Percentiles rank a stretch among this genome's conserved stretches.
Evolutionary conservation across 345 rosid genomes (phyloP).

Genomic region (Dovyalis caffra): DNA sequence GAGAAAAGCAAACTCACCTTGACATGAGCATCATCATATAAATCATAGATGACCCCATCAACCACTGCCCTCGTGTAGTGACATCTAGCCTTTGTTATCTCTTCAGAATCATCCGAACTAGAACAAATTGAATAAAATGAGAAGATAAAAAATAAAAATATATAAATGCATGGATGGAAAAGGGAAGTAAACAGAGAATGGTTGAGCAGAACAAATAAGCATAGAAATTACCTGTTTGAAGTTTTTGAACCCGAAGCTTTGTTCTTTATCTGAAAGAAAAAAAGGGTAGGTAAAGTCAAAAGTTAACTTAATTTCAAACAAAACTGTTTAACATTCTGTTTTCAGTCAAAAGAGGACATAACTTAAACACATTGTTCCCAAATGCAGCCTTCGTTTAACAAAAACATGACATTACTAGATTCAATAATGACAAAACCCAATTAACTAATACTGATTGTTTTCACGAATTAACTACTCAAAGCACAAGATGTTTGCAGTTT

Average conservation of each 20-base stretch:
- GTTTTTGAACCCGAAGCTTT: neutral
- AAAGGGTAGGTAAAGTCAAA: neutral
- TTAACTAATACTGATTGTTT: neutral
- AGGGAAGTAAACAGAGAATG: neutral
- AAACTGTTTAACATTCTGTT: neutral
- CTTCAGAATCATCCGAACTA: slow-evolving; percentile 33
- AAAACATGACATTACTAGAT: neutral
- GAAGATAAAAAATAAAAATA: neutral
- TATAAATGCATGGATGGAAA: neutral
- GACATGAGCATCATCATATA: slow-evolving; percentile 65
- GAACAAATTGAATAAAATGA: neutral
- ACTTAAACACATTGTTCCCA: neutral
- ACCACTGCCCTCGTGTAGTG: slow-evolving; percentile 49
- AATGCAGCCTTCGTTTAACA: neutral
- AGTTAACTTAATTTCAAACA: neutral
- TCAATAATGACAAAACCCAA: neutral
- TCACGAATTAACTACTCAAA: neutral
- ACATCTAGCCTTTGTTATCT: slow-evolving; percentile 38
- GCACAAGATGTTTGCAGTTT: neutral
- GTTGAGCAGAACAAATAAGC: too few relatives aligned
- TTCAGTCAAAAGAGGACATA: neutral
- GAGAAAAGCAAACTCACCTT: slow-evolving; percentile 32
- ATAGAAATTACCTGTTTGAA: slow-evolving; percentile 28
- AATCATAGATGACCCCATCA: slow-evolving; percentile 43
- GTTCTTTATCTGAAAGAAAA: slow-evolving; percentile 23